phyloP scores from a whole-genome alignment of 2,329 filamentous ascomycete genomes.

The Aspergillus alliaceus region DNA sequence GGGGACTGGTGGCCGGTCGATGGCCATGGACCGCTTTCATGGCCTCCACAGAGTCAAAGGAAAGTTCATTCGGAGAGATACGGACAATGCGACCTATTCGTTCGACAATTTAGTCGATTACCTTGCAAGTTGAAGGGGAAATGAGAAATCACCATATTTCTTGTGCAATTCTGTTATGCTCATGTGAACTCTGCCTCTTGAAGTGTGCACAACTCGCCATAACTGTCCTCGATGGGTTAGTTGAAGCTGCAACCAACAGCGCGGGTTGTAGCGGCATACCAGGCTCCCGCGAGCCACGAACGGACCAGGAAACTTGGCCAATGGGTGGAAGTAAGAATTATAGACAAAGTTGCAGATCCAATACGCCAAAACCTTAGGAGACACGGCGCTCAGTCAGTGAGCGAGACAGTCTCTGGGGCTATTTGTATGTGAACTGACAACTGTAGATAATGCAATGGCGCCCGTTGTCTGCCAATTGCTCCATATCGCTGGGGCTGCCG shows the following conservation, averaged over 20 bases:
- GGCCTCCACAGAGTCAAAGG: slow-evolving; percentile 28
- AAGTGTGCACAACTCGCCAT: not conserved
- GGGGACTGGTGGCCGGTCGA: not conserved
- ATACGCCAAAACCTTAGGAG: no score
- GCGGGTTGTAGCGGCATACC: no score
- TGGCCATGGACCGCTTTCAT: slow-evolving; percentile 14
- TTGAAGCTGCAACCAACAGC: no score
- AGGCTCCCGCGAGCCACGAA: no score
- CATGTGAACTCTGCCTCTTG: not conserved
- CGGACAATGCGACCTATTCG: not conserved
- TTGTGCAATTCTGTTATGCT: not conserved
- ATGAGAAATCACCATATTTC: not conserved
- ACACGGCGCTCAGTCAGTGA: no score
- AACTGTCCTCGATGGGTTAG: no score
- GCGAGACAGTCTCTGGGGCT: no score
- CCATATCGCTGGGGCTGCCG: no score
- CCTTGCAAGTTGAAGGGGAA: not conserved
- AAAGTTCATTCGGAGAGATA: slow-evolving; percentile 29
- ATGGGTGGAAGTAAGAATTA: slow-evolving; percentile 25
- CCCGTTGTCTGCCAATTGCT: no score
- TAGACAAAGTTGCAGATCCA: slow-evolving; percentile 17
- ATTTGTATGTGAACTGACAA: no score
- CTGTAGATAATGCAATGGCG: no score
- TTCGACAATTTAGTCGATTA: not conserved
- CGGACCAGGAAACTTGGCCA: slow-evolving; percentile 24